A percentile compares a stretch with the other conserved stretches of the same genome.
Evolutionary conservation across 2,329 filamentous ascomycete species (phyloP).

Genomic region (Teratosphaeria zuluensis): DNA sequence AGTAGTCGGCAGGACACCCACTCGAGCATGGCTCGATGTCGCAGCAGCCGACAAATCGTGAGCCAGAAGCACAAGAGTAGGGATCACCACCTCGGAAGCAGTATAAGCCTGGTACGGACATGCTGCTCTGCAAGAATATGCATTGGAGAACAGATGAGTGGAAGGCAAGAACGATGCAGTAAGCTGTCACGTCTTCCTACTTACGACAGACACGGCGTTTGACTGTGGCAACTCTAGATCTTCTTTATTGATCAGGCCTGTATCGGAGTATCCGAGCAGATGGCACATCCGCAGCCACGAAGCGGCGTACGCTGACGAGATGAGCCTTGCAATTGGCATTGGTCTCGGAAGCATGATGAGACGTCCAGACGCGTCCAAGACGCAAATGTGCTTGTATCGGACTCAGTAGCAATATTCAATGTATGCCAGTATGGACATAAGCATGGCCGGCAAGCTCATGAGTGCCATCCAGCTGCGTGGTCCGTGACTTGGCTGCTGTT

Average conservation of each 20-base stretch:
- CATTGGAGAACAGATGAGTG: neutral
- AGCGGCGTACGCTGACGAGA: neutral
- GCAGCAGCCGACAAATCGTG: neutral
- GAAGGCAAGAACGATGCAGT: neutral
- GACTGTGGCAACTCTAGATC: neutral
- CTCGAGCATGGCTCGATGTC: neutral
- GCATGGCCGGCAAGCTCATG: neutral
- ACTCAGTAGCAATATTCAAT: neutral
- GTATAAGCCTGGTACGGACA: neutral
- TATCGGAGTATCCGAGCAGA: neutral
- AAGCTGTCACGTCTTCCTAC: neutral
- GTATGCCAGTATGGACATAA: neutral
- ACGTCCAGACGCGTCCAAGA: neutral
- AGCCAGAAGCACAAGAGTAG: neutral
- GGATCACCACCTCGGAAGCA: neutral
- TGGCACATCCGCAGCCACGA: neutral
- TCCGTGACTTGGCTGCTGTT: neutral
- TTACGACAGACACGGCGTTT: neutral
- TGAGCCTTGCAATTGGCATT: neutral
- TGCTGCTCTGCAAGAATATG: neutral
- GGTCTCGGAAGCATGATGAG: neutral
- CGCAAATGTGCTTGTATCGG: neutral
- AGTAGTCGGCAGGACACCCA: neutral
- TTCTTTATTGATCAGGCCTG: neutral
- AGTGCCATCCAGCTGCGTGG: neutral